Conservation (phyloP, 345 rosid genomes). For the Eucalyptus pauciflora region DNA sequence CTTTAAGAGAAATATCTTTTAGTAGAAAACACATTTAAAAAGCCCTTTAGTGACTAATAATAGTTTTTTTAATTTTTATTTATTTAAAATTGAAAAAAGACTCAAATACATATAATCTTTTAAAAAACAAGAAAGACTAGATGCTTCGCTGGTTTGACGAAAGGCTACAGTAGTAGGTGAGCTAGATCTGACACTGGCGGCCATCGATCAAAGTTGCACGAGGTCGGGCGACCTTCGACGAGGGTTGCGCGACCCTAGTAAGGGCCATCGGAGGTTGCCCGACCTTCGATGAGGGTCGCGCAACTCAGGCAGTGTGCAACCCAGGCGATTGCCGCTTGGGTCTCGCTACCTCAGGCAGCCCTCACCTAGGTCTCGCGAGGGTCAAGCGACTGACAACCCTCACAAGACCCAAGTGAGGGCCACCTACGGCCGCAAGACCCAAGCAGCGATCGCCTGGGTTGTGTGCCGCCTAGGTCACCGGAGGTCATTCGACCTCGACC, state of each 20-base stretch:
- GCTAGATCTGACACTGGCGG: fast-evolving
- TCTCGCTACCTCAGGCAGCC: fast-evolving
- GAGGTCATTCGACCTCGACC: fast-evolving
- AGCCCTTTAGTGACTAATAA: no score
- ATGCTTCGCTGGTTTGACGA: fast-evolving
- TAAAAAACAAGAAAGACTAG: no score
- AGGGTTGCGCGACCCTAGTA: no score
- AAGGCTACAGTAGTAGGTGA: fast-evolving
- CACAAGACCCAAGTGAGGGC: no score
- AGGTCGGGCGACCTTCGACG: no score
- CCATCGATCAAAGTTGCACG: no score
- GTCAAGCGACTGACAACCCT: no score
- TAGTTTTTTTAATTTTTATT: fast-evolving
- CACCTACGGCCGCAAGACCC: no score
- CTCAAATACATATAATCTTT: no score
- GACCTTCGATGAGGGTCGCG: fast-evolving
- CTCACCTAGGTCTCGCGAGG: no score
- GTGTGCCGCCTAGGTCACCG: fast-evolving
- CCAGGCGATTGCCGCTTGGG: fast-evolving
- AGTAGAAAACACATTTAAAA: fast-evolving
- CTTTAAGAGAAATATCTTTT: fast-evolving
- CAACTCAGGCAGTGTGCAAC: fast-evolving
- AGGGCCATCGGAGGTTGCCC: fast-evolving
- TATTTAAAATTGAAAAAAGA: no score
- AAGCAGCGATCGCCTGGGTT: fast-evolving